Conservation (phyloP, 257 asterid species). For the Ophiorrhiza pumila region DNA sequence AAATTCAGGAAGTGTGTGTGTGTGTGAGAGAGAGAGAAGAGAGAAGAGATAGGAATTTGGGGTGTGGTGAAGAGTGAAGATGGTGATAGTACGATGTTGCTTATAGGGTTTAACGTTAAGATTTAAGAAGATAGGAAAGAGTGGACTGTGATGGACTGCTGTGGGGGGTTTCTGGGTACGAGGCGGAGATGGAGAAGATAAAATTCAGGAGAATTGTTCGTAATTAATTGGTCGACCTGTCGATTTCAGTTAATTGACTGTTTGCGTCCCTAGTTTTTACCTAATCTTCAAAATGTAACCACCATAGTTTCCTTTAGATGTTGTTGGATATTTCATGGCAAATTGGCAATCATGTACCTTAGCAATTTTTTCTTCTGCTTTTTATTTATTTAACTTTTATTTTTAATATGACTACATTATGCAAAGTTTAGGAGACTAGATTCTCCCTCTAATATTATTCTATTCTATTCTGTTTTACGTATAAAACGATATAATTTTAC, state of each 20-base stretch:
- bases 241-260: background rate
- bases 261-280: background rate
- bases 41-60: background rate
- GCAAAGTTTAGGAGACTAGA: too few relatives aligned
- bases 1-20: background rate
- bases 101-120: constrained; percentile 22
- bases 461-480: too few relatives aligned
- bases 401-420: too few relatives aligned
- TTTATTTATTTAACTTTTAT: too few relatives aligned
- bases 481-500: too few relatives aligned
- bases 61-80: background rate
- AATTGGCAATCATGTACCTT: too few relatives aligned
- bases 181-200: constrained; percentile 10
- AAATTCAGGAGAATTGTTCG: background rate
- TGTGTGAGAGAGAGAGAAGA: background rate
- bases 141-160: background rate
- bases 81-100: background rate
- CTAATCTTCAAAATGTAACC: too few relatives aligned
- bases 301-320: too few relatives aligned
- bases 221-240: background rate
- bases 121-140: background rate
- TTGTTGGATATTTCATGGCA: too few relatives aligned
- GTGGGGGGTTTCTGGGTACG: background rate
- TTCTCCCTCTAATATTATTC: too few relatives aligned
- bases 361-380: too few relatives aligned